phyloP scores from a whole-genome alignment of 257 asterid genomes.

The Mitragyna speciosa region DNA sequence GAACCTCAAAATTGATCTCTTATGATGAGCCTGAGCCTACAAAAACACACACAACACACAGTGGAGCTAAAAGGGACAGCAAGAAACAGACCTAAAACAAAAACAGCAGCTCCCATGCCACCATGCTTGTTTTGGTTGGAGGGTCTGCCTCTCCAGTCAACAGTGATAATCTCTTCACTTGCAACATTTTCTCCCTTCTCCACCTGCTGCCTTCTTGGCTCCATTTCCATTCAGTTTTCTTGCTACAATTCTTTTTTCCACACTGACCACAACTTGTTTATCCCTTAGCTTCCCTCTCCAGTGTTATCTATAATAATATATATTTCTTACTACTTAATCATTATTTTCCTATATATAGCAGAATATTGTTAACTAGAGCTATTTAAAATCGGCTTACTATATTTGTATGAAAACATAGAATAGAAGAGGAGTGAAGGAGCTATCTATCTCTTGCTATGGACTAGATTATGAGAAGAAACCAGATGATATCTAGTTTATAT shows the following conservation, averaged over 20 bases:
- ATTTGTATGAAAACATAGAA: not conserved
- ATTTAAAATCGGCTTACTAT: not conserved
- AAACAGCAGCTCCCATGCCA: slow-evolving; percentile 77
- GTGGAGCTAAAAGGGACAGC: too few species aligned
- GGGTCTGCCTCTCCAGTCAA: slow-evolving; percentile 92
- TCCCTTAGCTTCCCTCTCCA: not conserved
- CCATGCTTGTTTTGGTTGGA: slow-evolving; percentile 77
- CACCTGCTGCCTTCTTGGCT: slow-evolving; percentile 25
- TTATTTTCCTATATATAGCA: not conserved
- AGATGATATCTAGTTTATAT: not conserved
- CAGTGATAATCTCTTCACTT: slow-evolving; percentile 22
- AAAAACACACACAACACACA: not conserved
- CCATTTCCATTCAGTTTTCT: slow-evolving; percentile 34
- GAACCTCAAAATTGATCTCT: not conserved
- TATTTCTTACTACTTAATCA: not conserved
- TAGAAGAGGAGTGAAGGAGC: slow-evolving; percentile 3
- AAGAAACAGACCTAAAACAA: slow-evolving; percentile 57
- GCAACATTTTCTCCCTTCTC: slow-evolving; percentile 22
- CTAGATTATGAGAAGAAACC: not conserved
- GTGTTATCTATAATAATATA: not conserved
- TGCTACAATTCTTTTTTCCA: not conserved
- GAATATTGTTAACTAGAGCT: not conserved
- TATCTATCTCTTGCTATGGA: not conserved
- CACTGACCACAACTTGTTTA: not conserved
- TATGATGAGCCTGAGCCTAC: not conserved